Evolutionary conservation across 116 monocot genomes (phyloP), one percentile per base, ranked within the genome.

Genomic region (Trichopus zeylanicus): DNA sequence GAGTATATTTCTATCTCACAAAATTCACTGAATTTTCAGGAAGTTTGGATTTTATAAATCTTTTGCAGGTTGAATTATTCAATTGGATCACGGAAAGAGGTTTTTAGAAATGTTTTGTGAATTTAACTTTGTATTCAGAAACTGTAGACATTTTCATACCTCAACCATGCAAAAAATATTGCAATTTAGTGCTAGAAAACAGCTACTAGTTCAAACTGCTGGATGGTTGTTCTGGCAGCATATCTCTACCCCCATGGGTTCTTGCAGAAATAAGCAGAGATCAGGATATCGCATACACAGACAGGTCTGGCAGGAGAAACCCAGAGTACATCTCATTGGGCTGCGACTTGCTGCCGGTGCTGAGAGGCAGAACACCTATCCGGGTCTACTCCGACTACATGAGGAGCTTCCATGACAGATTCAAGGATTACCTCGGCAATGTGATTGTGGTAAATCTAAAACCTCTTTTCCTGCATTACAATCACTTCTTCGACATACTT

Each of bases 241-340:
- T 80, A 56, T 77, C 79, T 19, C 33, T 74, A 48, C 74, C 89
- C 7, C 64, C 73, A 63, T 89, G 89, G 89, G 89, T 89, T 8
- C 55, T 60, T 6, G 85, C 81, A 46, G 89, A 89, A 49, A 76
- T 85, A 64, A 76, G 58, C 64, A 72, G 46, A 25, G 51, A 89
- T 48, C 81, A 65, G 9, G 85, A 89, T 48, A 75, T 89, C 8
- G 60, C 73, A 29, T 85, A 85, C 59, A 81, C 89, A 2, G 89
- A 89, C 61, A 67, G 73, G 31, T 78, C 72, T 0, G 78, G 81
- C 21, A 67, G 81, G 46, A 69, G 85, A 55, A 89, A 89, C 46
- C 75, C 69, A 3, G 89, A 89, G 31, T 89, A 89, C 75, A 81
- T 89, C 26, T 89, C 89, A 31, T 62, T 89, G 3, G 89, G 85